These are phyloP conservation scores for Mortierella sp. DNA, from an alignment of 371 early-diverging fungal species.

Conservation along the genomic window DNA sequence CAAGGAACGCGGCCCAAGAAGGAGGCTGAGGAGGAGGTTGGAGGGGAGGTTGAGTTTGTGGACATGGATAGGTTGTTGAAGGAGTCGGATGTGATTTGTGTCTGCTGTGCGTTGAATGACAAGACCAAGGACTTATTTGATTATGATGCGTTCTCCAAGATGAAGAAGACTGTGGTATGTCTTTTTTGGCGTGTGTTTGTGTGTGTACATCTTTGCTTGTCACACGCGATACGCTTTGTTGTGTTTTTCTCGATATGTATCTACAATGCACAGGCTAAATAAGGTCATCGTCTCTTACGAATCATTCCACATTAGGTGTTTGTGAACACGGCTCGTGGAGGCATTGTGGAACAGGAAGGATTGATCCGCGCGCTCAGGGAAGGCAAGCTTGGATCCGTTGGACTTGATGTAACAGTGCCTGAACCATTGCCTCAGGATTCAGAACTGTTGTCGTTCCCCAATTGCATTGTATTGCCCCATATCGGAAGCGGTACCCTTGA, in stretches of 20 bases:
- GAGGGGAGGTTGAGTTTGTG: slow-evolving; percentile 61
- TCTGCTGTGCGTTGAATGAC: slow-evolving; percentile 81
- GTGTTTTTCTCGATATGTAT: background rate
- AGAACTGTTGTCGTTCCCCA: slow-evolving; percentile 71
- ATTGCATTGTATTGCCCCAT: slow-evolving; percentile 75
- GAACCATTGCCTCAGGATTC: slow-evolving; percentile 83
- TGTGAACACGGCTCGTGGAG: slow-evolving; percentile 89
- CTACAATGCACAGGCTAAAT: background rate
- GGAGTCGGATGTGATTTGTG: slow-evolving; percentile 80
- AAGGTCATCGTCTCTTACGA: background rate
- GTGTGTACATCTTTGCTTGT: background rate
- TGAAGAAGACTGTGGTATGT: slow-evolving; percentile 78
- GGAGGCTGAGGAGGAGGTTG: slow-evolving; percentile 45
- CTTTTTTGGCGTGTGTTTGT: background rate
- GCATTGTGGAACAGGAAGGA: slow-evolving; percentile 83
- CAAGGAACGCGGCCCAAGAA: slow-evolving; percentile 64
- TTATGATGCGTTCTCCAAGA: slow-evolving; percentile 70
- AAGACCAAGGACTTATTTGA: slow-evolving; percentile 83
- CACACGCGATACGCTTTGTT: background rate
- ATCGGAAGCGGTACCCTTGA: slow-evolving; percentile 87
- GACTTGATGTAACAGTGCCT: slow-evolving; percentile 91
- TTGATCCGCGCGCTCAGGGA: slow-evolving; percentile 79
- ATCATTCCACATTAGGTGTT: slow-evolving; percentile 63
- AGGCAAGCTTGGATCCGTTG: slow-evolving; percentile 77
- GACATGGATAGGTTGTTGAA: slow-evolving; percentile 70